Conservation (phyloP, 2,329 filamentous ascomycete genomes). For the Xylaria arbuscula region DNA sequence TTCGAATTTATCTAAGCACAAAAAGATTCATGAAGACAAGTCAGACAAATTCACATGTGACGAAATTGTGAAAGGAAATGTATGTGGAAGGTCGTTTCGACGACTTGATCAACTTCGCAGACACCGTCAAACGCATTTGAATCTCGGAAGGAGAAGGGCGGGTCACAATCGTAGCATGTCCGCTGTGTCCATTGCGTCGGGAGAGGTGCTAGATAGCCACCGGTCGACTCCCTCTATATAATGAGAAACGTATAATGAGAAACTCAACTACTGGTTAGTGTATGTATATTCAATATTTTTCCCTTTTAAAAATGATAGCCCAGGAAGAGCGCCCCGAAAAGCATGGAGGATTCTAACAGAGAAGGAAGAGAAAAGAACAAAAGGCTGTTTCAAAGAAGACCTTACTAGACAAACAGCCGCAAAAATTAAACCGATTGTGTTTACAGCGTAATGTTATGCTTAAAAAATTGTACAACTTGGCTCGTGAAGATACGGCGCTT, state of each 20-base stretch:
- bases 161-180: constrained; percentile 22
- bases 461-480: not conserved
- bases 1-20: constrained; percentile 74
- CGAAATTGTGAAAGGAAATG: constrained; percentile 45
- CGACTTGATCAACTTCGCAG: constrained; percentile 70
- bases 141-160: constrained; percentile 20
- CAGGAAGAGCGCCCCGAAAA: not conserved
- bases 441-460: not conserved
- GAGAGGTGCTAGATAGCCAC: constrained; percentile 1
- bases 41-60: constrained; percentile 61
- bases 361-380: too few relatives aligned
- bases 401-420: too few relatives aligned
- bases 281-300: not conserved
- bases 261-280: not conserved
- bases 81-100: constrained; percentile 68
- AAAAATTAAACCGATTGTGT: too few relatives aligned
- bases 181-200: constrained; percentile 16
- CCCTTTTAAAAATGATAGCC: not conserved
- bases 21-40: constrained; percentile 67
- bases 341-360: not conserved
- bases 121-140: constrained; percentile 52
- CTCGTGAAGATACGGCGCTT: too few relatives aligned
- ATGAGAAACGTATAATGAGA: not conserved
- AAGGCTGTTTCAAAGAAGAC: too few relatives aligned
- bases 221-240: constrained; percentile 2